Evolutionary conservation across 1,284 basidiomycete genomes (phyloP).

Genomic region (Meira miltonrushii): DNA sequence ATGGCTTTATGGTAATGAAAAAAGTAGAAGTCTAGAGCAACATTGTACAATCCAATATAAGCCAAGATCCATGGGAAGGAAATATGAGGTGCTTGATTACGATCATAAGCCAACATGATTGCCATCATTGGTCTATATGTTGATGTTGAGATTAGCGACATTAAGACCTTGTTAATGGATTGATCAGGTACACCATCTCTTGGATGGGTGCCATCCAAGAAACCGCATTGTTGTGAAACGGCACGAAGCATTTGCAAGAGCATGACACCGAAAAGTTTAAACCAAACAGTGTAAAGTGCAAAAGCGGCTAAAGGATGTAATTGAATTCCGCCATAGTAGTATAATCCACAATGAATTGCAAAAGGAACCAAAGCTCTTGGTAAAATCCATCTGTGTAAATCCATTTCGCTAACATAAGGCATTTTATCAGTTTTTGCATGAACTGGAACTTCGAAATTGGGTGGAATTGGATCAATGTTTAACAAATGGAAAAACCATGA

Average conservation of each 20-base stretch:
- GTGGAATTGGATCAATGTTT: constrained; percentile 21
- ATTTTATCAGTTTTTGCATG: constrained; percentile 2
- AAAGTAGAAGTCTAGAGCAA: constrained; percentile 41
- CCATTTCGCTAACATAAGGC: not conserved
- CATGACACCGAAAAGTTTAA: constrained; percentile 8
- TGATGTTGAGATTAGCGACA: constrained; percentile 23
- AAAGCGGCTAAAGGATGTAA: constrained; percentile 29
- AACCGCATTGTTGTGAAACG: constrained; percentile 25
- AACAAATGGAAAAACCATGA: constrained; percentile 20
- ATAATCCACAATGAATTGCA: constrained; percentile 28
- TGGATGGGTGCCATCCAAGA: constrained; percentile 26
- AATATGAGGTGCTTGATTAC: constrained; percentile 19
- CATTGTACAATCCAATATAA: constrained; percentile 28
- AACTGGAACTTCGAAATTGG: constrained; percentile 16
- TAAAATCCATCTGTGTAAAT: constrained; percentile 6
- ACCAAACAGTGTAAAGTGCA: not conserved
- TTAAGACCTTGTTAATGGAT: constrained; percentile 20
- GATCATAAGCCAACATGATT: constrained; percentile 33
- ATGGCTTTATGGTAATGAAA: constrained; percentile 43
- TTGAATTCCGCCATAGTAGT: constrained; percentile 24
- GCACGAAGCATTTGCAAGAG: constrained; percentile 25
- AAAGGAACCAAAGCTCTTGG: constrained; percentile 22
- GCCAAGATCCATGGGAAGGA: constrained; percentile 26
- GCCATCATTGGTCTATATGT: constrained; percentile 29
- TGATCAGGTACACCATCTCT: constrained; percentile 36